Conservation (phyloP, 495 filamentous ascomycete genomes). For the Aspergillus affinis region DNA sequence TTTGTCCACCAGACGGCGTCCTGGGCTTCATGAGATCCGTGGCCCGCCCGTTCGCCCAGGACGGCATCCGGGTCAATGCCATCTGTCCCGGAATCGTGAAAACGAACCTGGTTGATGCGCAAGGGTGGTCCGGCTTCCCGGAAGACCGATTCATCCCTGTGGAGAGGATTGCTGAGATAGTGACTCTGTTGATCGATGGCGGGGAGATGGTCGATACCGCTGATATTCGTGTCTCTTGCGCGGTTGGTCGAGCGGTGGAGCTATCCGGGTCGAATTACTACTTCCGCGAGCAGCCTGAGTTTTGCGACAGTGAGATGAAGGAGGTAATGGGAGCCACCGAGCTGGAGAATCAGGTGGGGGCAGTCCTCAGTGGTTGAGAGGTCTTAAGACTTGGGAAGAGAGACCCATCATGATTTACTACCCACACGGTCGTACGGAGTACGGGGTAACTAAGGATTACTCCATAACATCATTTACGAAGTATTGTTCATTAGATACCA, state of each 20-base stretch:
- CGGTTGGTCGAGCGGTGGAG: slow-evolving; percentile 16
- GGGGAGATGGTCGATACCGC: slow-evolving; percentile 17
- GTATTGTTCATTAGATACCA: no score
- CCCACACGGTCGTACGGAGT: no score
- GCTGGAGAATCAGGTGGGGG: slow-evolving; percentile 26
- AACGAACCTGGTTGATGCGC: slow-evolving; percentile 14
- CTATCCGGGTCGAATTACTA: slow-evolving; percentile 16
- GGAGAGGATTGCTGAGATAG: slow-evolving; percentile 8
- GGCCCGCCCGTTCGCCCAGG: slow-evolving; percentile 10
- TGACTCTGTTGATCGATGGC: slow-evolving; percentile 12
- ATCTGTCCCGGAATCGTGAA: slow-evolving; percentile 22
- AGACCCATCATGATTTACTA: background rate
- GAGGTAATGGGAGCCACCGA: slow-evolving; percentile 25
- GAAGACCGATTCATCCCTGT: slow-evolving; percentile 11
- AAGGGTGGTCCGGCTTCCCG: slow-evolving; percentile 12
- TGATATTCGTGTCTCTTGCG: slow-evolving; percentile 10
- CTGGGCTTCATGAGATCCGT: slow-evolving; percentile 21
- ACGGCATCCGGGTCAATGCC: slow-evolving; percentile 23
- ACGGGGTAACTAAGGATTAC: no score
- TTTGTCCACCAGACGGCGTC: slow-evolving; percentile 14
- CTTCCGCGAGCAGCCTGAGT: slow-evolving; percentile 21
- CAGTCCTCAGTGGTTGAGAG: slow-evolving; percentile 12
- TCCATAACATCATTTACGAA: no score
- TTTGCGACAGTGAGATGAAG: slow-evolving; percentile 25
- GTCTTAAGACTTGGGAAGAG: background rate